Evolutionary conservation across 768 basidiomycete genomes (phyloP), one percentile per base, ranked within the genome.

Genomic region (Pleurotus platypus): DNA sequence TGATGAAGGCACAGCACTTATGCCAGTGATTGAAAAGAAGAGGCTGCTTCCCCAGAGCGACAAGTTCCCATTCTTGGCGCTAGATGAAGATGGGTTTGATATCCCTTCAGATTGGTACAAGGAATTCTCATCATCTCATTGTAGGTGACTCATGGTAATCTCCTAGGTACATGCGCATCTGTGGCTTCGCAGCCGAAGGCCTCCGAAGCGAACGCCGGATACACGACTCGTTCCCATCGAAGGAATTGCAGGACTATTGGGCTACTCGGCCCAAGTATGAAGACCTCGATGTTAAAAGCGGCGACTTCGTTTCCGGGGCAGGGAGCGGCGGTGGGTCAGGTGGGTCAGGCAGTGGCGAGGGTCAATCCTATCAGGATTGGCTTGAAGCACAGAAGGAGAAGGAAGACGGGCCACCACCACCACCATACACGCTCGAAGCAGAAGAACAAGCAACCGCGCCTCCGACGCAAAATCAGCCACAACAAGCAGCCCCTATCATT

Each of bases 1-100:
- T 61, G 90, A 92, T 62, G 89, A 92, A 75, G 91, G 92, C 38
- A 93, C 91, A 0, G 89, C 85, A 1, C 82, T 90, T 60, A 82
- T 94, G 78, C 92, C 92, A 5, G 80, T 84, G 12, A 82, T 90
- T 1, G 67, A 83, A 42, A 73, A 76, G 57, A 82, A 83, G 58
- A 71, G 78, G 5, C 72, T 79, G 49, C 74, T 91, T 2, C 92
- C 91, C 8, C 72, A 77, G 56, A 78, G 79, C n/a, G 78, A 83
- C 15, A 72, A 76, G 51, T 83, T 75, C 63, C 75, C 75, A 15
- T 87, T 90, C 63, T 69, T 92, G 62, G 86, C 89, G 7, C 76
- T 91, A 15, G 91, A 94, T 62, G 84, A 79, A 59, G 92, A 92
- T 62, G 90, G 90, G 2, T 79, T 84, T 62, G 86, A 89, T 60